These are phyloP conservation scores for Penicillium steckii DNA, from an alignment of 495 filamentous ascomycete species.

Conservation along the genomic window DNA sequence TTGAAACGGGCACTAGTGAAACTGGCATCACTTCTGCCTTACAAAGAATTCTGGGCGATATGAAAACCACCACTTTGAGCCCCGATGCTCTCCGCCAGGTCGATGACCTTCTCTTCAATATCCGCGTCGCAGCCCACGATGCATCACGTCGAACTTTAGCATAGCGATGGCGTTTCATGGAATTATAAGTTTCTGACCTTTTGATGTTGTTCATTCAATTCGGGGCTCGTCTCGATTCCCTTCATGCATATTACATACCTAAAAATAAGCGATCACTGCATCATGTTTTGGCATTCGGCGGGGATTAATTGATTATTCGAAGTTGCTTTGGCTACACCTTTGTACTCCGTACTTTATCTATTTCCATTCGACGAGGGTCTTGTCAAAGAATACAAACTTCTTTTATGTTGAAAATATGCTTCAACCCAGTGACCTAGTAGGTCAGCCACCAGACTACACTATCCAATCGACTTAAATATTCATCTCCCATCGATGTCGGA, in stretches of 20 bases:
- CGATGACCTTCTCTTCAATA: conserved; percentile 67
- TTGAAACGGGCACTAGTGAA: conserved; percentile 8
- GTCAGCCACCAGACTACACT: no score
- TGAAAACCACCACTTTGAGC: conserved; percentile 50
- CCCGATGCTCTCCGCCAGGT: conserved; percentile 54
- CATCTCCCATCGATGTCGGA: no score
- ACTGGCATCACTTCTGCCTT: conserved; percentile 48
- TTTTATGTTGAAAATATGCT: no score
- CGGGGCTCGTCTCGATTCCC: conserved; percentile 15
- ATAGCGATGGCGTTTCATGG: conserved; percentile 46
- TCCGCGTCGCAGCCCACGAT: conserved; percentile 61
- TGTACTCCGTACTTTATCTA: neutral
- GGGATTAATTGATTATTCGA: neutral
- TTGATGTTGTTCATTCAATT: conserved; percentile 2
- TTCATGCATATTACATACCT: conserved; percentile 21
- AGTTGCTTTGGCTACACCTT: neutral
- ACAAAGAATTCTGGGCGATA: conserved; percentile 46
- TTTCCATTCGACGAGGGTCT: neutral
- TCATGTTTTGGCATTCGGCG: neutral
- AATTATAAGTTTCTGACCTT: conserved; percentile 13
- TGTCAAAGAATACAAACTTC: neutral
- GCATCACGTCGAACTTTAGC: conserved; percentile 52
- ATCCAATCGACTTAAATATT: no score
- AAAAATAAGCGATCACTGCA: conserved; percentile 15
- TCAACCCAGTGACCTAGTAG: no score